Percentiles rank a stretch among this genome's conserved stretches.
Conservation (phyloP, 2,329 filamentous ascomycete genomes). For the Fusarium sp. region DNA sequence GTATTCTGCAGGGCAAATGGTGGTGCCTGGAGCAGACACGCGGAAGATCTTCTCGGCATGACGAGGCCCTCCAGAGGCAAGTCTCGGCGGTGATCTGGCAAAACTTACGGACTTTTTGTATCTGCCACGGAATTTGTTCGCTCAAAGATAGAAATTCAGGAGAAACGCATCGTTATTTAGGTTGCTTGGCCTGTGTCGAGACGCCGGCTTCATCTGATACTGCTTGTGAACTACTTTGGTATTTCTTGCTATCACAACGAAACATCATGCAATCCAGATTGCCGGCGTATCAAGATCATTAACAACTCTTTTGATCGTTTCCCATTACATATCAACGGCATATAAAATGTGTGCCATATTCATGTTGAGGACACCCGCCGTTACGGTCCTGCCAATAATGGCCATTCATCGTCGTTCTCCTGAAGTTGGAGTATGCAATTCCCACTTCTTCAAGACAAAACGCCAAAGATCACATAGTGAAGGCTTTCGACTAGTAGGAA, state of each 20-base stretch:
- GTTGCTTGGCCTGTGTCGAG: background rate
- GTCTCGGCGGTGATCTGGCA: conserved; percentile 8
- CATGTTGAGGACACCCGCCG: background rate
- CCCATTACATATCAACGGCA: background rate
- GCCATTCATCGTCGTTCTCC: background rate
- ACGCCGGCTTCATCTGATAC: background rate
- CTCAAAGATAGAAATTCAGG: background rate
- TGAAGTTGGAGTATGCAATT: background rate
- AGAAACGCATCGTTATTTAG: background rate
- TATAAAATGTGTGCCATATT: background rate
- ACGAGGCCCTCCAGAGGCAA: conserved; percentile 60
- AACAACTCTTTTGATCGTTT: background rate
- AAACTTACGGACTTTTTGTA: background rate
- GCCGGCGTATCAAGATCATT: background rate
- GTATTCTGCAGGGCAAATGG: conserved; percentile 63
- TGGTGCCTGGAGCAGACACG: conserved; percentile 77
- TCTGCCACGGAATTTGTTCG: background rate
- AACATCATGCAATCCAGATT: background rate
- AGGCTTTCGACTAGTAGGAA: background rate
- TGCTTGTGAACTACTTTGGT: background rate
- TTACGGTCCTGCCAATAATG: background rate
- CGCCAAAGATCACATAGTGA: conserved; percentile 1
- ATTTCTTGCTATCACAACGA: background rate
- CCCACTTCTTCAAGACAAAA: background rate
- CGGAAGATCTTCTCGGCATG: conserved; percentile 72